A percentile compares a stretch with the other conserved stretches of the same genome.
Evolutionary conservation across 345 rosid genomes (phyloP).

Genomic region (Gossypium sturtianum): DNA sequence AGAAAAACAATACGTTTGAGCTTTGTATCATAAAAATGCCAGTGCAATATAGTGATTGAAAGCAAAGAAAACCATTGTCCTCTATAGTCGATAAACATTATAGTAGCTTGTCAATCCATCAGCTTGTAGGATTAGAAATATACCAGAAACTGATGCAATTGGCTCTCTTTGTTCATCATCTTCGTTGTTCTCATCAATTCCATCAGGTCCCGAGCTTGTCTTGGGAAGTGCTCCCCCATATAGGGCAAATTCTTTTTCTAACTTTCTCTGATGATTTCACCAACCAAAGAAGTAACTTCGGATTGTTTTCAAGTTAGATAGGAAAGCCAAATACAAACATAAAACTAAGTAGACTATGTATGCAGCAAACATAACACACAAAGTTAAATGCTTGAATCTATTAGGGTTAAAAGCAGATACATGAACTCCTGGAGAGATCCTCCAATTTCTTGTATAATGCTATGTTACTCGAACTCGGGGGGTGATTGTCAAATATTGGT

Average conservation of each 20-base stretch:
- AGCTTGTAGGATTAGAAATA: conserved; percentile 3
- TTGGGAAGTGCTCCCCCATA: conserved; percentile 39
- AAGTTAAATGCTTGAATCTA: background rate
- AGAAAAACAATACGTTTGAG: conserved; percentile 4
- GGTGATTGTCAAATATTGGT: background rate
- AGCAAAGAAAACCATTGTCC: background rate
- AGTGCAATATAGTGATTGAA: background rate
- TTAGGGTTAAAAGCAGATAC: background rate
- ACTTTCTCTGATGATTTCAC: conserved; percentile 53
- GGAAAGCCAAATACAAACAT: conserved; percentile 1
- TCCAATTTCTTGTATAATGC: background rate
- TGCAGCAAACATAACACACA: background rate
- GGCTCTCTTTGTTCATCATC: conserved; percentile 39
- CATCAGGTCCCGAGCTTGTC: conserved; percentile 33
- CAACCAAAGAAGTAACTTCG: background rate
- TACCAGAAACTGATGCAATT: conserved; percentile 44
- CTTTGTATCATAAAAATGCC: background rate
- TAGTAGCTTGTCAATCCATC: conserved; percentile 7
- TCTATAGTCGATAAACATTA: background rate
- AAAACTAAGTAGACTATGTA: background rate
- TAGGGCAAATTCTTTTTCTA: conserved; percentile 47
- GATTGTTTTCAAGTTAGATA: background rate
- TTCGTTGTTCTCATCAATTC: conserved; percentile 23
- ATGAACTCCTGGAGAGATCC: background rate
- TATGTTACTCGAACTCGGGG: background rate